Base-by-base conservation (phyloP, 148 eudicot genomes). In the Fagopyrum homotropicum region DNA sequence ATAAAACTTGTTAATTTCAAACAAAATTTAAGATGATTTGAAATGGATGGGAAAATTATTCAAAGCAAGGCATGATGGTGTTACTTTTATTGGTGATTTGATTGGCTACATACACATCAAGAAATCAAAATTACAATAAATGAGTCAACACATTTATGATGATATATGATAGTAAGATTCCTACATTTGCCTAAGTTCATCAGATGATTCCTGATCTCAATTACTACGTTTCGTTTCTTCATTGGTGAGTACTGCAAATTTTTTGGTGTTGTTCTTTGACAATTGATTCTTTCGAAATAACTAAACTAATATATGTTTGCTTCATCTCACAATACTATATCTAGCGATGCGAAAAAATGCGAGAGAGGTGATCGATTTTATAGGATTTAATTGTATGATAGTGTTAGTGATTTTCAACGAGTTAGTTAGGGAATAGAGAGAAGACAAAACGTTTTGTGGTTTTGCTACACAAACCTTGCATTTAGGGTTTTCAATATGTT, bases 51-150 rank as follows among this genome's bases (percentile, higher is more conserved):
- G 4, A 60, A 22, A 26, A 60, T 19, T 3, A 22, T 56, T 60
- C 66, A 60, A 60, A 60, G 40, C 66, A 60, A 60, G 66, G 61
- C 29, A 56, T 56, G 26, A 56, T 56, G 61, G 14, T 55, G 9
- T 5, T 17, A 16, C 15, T 51, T 11, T 55, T 26, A 35, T 26
- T 9, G 35, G 66, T 60, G 66, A 60, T 60, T 60, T 60, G 66
- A 60, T 60, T 60, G 66, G 66, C 11, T 60, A 22, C 22, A 56
- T 26, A 7, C 29, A 60, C 11, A 60, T 60, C 66, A 60, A 49
- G 66, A 26, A 26, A 60, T 60, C 40, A 60, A 35, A 26, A 60
- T 60, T 60, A 7, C 1, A 60, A 22, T 30, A 60, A 22, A 11
- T 60, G 40, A 35, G 40, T 60, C 66, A 60, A 60, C 66, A 60